Evolutionary conservation across 768 basidiomycete species (phyloP).

Genomic region (Phaeotremella fagi): DNA sequence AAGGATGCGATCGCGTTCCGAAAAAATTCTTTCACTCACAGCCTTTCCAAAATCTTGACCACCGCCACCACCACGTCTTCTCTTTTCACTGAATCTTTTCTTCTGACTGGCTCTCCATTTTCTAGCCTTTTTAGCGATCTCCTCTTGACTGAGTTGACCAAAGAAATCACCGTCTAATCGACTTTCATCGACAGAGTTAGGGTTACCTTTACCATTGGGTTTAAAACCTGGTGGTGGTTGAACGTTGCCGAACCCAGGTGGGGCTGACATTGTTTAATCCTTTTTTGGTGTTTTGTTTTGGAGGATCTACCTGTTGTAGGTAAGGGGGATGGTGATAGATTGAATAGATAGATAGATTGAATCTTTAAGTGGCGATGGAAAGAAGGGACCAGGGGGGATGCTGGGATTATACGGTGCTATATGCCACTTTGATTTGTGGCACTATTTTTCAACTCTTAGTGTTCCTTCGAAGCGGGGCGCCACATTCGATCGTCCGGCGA

Average conservation of each 20-base stretch:
- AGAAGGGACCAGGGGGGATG: not conserved
- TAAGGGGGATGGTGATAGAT: not conserved
- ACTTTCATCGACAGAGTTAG: constrained; percentile 9
- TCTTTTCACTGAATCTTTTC: constrained; percentile 65
- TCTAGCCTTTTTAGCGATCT: constrained; percentile 83
- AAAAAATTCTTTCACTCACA: constrained; percentile 24
- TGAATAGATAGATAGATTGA: not conserved
- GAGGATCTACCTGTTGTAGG: no score
- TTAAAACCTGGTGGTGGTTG: constrained; percentile 14
- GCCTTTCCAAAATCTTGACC: constrained; percentile 49
- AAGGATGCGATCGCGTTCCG: not conserved
- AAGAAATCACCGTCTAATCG: constrained; percentile 44
- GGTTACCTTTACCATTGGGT: constrained; percentile 20
- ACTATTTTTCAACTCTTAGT: no score
- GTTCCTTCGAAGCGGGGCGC: no score
- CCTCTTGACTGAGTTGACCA: constrained; percentile 57
- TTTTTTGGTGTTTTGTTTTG: no score
- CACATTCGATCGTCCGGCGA: not conserved
- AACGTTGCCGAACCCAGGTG: constrained; percentile 31
- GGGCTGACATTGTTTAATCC: constrained; percentile 11
- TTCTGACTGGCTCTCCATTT: constrained; percentile 80
- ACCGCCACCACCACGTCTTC: constrained; percentile 45
- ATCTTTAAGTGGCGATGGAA: not conserved
- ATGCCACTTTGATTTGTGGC: not conserved
- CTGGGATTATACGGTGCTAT: not conserved